Evolutionary conservation across 768 basidiomycete species (phyloP).

Genomic region (Polyporus arcularius): DNA sequence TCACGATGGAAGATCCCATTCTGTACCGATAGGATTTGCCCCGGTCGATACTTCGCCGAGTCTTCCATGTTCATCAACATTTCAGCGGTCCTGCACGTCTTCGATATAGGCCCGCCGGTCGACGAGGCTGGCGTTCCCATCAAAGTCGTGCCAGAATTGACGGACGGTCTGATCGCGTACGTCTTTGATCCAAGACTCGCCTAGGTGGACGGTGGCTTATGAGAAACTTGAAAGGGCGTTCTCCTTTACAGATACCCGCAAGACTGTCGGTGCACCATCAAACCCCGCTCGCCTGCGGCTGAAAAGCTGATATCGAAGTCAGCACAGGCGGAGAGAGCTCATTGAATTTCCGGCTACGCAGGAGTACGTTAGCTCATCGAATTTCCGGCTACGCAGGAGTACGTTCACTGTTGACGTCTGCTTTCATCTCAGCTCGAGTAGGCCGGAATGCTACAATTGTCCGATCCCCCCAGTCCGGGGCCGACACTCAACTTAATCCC

Average conservation of each 20-base stretch:
- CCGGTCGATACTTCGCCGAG: slow-evolving; percentile 5
- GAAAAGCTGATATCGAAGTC: not conserved
- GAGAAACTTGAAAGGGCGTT: not conserved
- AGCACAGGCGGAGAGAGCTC: not conserved
- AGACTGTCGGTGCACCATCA: not conserved
- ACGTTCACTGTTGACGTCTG: no score
- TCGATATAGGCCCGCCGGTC: slow-evolving; percentile 1
- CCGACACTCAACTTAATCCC: not conserved
- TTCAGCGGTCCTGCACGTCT: slow-evolving; percentile 5
- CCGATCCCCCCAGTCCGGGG: not conserved
- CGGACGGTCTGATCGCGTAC: not conserved
- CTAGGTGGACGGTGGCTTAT: not conserved
- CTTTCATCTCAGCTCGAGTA: no score
- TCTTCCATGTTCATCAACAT: slow-evolving; percentile 12
- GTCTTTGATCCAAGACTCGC: not conserved
- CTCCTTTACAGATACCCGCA: not conserved
- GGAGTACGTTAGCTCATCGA: no score
- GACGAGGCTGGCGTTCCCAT: slow-evolving; percentile 1
- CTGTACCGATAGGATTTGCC: slow-evolving; percentile 2
- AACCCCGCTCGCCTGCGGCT: not conserved
- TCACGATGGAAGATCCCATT: no score
- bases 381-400: no score
- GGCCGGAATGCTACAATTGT: no score
- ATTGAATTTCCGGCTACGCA: not conserved
- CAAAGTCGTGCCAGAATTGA: not conserved